Base-by-base conservation (phyloP, 169 alveolate genomes). In the Condylostoma magnum region DNA sequence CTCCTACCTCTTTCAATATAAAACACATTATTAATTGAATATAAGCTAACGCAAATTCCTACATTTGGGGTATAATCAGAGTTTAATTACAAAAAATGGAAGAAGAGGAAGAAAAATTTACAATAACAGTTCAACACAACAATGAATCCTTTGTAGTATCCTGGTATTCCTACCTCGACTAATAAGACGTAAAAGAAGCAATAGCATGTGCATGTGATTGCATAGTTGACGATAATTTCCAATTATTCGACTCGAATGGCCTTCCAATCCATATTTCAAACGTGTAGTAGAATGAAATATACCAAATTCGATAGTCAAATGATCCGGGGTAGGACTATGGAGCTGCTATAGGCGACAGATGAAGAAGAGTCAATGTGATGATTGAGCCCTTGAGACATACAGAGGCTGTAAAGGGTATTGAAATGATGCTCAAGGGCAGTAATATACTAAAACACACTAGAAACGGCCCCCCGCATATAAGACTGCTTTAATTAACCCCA, bases 141-240 rank as follows among this genome's bases (percentile, higher is more conserved):
- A 82, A 57, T 6, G 25, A 65, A 20, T 48, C 71, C 38, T 54
- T 47, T 66, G 57, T 65, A 37, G 82, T 73, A 4, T 52, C 76
- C 10, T 74, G 83, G 72, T 56, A 56, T 31, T 38, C 33, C 2
- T 81, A 70, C 0, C 46, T 77, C 27, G 48, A 33, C 2, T 25
- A 25, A 33, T 38, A 54, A 22, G 86, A 79, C 37, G 71, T 79
- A 1, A 50, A 50, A 56, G 81, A 72, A 8, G 66, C 68, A 44
- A 51, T 79, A 12, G 12, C 73, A 22, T 60, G 82, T 28, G 81
- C 82, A 22, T 72, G 82, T 38, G 86, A 72, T 6, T 51, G 79
- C 33, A 65, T 79, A 10, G 47, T 72, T 33, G 86, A 79, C 37
- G 37, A 69, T 28, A 79, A 73, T 22, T 79, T 79, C 47, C 56